Conservation (phyloP, 2,329 filamentous ascomycete genomes). For the Chlorencoelia australis region DNA sequence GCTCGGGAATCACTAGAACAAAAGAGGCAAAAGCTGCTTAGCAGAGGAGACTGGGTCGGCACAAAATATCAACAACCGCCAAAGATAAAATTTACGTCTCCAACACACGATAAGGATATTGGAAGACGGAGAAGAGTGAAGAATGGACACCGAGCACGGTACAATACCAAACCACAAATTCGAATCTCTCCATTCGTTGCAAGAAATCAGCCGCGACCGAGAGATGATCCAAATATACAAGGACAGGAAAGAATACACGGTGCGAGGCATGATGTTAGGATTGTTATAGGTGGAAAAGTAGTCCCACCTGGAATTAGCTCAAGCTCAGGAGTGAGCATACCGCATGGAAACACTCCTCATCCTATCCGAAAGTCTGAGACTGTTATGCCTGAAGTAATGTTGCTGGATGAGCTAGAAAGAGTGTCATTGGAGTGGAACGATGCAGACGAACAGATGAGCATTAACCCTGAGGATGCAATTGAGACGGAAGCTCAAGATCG, state of each 20-base stretch:
- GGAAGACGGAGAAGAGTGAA: conserved; percentile 21
- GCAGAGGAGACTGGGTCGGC: conserved; percentile 25
- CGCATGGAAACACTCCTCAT: too few species aligned
- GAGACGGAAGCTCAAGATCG: too few species aligned
- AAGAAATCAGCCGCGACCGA: conserved; percentile 2
- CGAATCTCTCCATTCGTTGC: conserved; percentile 13
- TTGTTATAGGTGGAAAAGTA: conserved; percentile 21
- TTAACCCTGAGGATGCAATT: too few species aligned
- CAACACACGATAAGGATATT: conserved; percentile 16
- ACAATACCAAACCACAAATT: conserved; percentile 12
- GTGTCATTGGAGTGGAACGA: too few species aligned
- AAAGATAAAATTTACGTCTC: conserved; percentile 14
- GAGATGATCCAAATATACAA: background rate
- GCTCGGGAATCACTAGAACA: conserved; percentile 13
- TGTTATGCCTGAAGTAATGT: too few species aligned
- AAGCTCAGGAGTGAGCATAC: conserved; percentile 13
- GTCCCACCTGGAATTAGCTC: conserved; percentile 20
- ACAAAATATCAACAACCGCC: conserved; percentile 18
- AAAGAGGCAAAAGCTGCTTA: conserved; percentile 21
- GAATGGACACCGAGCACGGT: conserved; percentile 17
- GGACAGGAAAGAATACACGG: background rate
- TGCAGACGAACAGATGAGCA: too few species aligned
- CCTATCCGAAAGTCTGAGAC: too few species aligned
- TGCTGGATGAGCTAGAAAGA: too few species aligned
- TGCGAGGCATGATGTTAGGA: conserved; percentile 18